Base-by-base conservation (phyloP, 805 yeast species). In the Cyberlindnera nakhonratchasimensis region DNA sequence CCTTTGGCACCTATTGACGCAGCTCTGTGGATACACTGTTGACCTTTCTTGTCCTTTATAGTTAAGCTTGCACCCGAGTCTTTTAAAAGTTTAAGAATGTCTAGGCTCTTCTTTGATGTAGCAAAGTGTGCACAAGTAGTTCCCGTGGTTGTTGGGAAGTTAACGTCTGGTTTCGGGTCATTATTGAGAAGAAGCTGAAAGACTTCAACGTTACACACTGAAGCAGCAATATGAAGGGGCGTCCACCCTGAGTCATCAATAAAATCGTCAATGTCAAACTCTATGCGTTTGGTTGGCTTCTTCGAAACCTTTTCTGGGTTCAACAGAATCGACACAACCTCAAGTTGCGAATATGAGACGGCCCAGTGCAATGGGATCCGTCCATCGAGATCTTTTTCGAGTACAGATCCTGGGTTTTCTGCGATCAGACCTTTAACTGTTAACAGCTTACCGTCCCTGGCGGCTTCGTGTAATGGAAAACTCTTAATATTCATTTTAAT, bases 351-450 rank as follows among this genome's bases (percentile, higher is more conserved):
- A 52, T 71, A 71, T 1, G 95, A 77, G 21, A 82, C 77, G 1
- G 96, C 96, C 96, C 96, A 90, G 60, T 87, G 95, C 36, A 89
- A 65, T 2, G 96, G 84, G 2, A 85, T 79, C 50, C 97, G 72
- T 2, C 80, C 82, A 55, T 89, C 96, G 3, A 70, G 73, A 60
- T 90, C 97, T 46, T 61, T 69, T 13, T 54, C 39, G 3, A 72
- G 51, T 1, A 76, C 74, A 12, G 68, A 56, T 24, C 70, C 65
- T 7, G 87, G 82, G 35, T 74, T 32, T 30, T 54, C 44, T 7
- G 49, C 22, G 1, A 86, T 55, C 2, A 82, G 53, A 2, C 72
- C 70, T 46, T 71, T 70, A 11, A 79, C 86, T 6, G 71, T 65
- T 16, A 71, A 61, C 3, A 67, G 54, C 34, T 85, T 72, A 31